Base-by-base conservation (phyloP, 192 early-diverging fungal genomes). In the Coemansia umbellata region DNA sequence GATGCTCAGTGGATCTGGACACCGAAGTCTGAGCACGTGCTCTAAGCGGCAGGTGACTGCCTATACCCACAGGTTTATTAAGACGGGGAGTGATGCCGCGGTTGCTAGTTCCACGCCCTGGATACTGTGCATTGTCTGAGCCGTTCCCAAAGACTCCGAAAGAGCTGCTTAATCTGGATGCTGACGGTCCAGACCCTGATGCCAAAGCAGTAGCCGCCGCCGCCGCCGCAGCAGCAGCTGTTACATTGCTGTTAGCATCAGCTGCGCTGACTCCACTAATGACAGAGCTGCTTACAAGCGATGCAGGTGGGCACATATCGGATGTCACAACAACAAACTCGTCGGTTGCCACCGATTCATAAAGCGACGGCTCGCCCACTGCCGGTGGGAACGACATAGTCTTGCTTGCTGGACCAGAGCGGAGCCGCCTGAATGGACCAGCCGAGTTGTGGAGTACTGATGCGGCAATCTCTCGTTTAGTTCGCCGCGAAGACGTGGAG, bases 241-340 rank as follows among this genome's bases (percentile, higher is more conserved):
- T 33, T 6, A 45, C 63, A 7, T 39, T 40, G 55, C 31, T 58
- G 33, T 53, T 59, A 26, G 66, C 58, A 5, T 60, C 66, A 1
- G 31, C 39, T 7, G 55, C 39, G 31, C 54, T 58, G 43, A 74
- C 70, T 31, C 70, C 70, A 55, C 70, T 74, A 51, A 74, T 74
- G 17, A 74, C 70, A 24, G 70, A 74, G 59, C 51, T 66, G 55
- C 64, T 74, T 10, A 74, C 70, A 31, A 74, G 63, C 42, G 70
- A 18, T 11, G 72, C 72, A 9, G 72, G 65, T 51, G 72, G 72
- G 11, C 65, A 74, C 72, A 68, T 75, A 24, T 69, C 66, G n/a
- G 72, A 58, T 23, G 72, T 75, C 3, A 75, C 66, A 24, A 75
- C 64, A 2, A 75, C 65, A 58, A 75, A 75, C 47, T 75, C 72